These are phyloP conservation scores for Melastoma candidum DNA, from an alignment of 441 rosid genomes.

Conservation along the genomic window DNA sequence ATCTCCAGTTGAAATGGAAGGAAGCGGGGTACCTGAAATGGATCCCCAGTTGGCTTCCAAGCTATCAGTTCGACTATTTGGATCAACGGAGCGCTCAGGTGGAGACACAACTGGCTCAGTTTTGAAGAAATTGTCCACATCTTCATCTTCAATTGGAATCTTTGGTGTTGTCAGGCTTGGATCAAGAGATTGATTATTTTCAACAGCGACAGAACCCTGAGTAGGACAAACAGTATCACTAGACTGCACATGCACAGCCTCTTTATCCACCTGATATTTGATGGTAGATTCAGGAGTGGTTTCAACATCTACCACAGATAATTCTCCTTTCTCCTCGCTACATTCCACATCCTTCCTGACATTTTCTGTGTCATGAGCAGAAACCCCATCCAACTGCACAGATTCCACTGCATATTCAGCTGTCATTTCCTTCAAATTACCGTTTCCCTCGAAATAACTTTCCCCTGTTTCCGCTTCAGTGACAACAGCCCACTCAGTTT, in stretches of 20 bases:
- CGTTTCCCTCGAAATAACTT: neutral
- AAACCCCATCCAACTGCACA: no score
- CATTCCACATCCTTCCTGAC: no score
- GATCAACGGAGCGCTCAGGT: conserved; percentile 33
- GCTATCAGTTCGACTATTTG: conserved; percentile 49
- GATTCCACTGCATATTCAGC: neutral
- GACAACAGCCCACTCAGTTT: conserved; percentile 17
- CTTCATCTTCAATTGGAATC: conserved; percentile 18
- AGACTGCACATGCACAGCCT: conserved; percentile 11
- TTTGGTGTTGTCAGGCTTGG: conserved; percentile 19
- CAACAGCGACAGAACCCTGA: conserved; percentile 16
- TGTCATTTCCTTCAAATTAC: no score
- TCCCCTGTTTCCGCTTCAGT: conserved; percentile 16
- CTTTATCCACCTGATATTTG: conserved; percentile 23
- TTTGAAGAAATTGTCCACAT: conserved; percentile 14
- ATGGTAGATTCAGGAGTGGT: no score
- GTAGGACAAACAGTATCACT: conserved; percentile 14
- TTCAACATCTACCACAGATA: no score
- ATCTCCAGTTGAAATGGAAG: neutral
- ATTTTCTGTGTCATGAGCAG: no score
- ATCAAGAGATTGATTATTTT: conserved; percentile 17
- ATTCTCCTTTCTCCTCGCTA: no score
- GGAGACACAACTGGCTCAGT: conserved; percentile 20
- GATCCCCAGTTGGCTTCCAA: conserved; percentile 68
- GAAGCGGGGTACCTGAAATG: conserved; percentile 34